These are phyloP conservation scores for Venturia aucupariae DNA, from an alignment of 2,329 filamentous ascomycete genomes.

Conservation along the genomic window DNA sequence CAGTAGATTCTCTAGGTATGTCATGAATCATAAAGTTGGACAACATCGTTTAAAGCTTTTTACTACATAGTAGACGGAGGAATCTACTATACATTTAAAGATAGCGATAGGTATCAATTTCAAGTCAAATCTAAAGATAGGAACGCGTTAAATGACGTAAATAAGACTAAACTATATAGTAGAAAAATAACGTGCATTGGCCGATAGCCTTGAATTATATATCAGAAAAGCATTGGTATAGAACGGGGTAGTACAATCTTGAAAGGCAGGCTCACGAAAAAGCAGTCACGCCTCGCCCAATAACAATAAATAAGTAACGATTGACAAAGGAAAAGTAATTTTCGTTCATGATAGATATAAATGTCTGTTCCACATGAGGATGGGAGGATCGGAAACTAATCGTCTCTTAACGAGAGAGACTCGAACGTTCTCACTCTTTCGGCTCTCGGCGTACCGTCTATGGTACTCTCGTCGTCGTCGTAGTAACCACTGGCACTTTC, in stretches of 20 bases:
- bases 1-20: too few species aligned
- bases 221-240: background rate
- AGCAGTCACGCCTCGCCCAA: background rate
- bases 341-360: background rate
- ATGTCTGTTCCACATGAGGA: too few species aligned
- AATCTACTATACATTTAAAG: too few species aligned
- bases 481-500: constrained; percentile 38
- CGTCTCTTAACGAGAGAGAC: background rate
- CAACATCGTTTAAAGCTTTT: too few species aligned
- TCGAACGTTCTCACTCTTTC: constrained; percentile 1
- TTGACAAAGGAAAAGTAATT: background rate
- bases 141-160: too few species aligned
- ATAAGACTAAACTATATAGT: too few species aligned
- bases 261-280: background rate
- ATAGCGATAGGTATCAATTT: too few species aligned
- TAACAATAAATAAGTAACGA: background rate
- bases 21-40: too few species aligned
- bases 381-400: background rate
- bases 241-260: constrained; percentile 1
- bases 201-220: too few species aligned
- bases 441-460: constrained; percentile 25
- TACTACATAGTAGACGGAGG: too few species aligned
- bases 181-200: too few species aligned
- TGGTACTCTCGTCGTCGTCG: constrained; percentile 41
- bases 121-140: too few species aligned